Evolutionary conservation across 768 basidiomycete species (phyloP).

Genomic region (Daedaleopsis nitida): DNA sequence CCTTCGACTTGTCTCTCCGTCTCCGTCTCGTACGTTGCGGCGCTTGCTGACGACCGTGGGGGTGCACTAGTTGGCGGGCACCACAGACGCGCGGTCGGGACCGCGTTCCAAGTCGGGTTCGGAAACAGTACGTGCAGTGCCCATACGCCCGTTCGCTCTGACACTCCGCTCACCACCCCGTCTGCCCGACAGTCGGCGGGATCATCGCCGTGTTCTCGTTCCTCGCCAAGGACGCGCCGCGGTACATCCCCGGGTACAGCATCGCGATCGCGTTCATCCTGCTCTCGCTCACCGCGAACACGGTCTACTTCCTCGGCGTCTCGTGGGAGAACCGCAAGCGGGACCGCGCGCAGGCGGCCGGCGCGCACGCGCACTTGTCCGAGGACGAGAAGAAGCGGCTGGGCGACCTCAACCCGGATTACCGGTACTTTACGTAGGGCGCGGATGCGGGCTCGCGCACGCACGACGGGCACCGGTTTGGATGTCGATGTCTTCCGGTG

Average conservation of each 20-base stretch:
- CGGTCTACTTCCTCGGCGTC: slow-evolving; percentile 27
- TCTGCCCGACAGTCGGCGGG: slow-evolving; percentile 24
- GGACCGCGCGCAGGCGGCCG: slow-evolving; percentile 12
- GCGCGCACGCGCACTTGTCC: slow-evolving; percentile 13
- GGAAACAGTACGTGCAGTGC: slow-evolving; percentile 26
- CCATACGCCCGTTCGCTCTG: no score
- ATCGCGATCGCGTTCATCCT: slow-evolving; percentile 30
- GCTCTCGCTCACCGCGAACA: slow-evolving; percentile 23
- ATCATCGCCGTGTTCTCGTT: slow-evolving; percentile 32
- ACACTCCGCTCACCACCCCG: background rate
- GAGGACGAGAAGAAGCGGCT: slow-evolving; percentile 22
- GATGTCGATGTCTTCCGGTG: no score
- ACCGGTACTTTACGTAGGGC: slow-evolving; percentile 23
- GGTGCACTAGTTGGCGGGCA: slow-evolving; percentile 26
- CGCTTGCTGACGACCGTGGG: background rate
- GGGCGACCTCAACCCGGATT: slow-evolving; percentile 30
- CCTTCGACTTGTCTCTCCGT: background rate
- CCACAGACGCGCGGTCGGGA: slow-evolving; percentile 26
- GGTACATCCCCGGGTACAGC: slow-evolving; percentile 30
- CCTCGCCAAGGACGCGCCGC: slow-evolving; percentile 31
- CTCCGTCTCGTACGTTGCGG: no score
- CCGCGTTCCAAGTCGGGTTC: slow-evolving; percentile 32
- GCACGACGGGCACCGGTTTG: no score
- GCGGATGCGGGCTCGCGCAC: no score
- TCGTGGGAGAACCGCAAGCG: slow-evolving; percentile 24